Conservation (phyloP, 2,329 filamentous ascomycete genomes). For the Zopfia rhizophila region DNA sequence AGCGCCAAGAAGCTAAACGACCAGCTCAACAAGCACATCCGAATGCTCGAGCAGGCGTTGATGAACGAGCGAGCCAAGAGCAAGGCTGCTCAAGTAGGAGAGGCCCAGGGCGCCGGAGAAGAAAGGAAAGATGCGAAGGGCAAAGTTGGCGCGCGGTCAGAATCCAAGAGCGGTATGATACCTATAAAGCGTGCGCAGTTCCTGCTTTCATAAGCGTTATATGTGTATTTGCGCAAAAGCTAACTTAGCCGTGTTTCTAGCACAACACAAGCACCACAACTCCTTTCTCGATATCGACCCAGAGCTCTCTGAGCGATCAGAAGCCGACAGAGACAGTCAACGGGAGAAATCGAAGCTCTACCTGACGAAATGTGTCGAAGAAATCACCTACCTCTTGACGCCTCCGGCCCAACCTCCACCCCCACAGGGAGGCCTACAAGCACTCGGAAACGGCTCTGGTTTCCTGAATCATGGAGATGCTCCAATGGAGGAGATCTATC, state of each 20-base stretch:
- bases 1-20: conserved; percentile 90
- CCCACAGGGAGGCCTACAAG: conserved; percentile 57
- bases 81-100: conserved; percentile 62
- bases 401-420: conserved; percentile 71
- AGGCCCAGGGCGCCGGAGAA: conserved; percentile 60
- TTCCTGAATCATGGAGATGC: conserved; percentile 63
- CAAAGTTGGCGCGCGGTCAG: conserved; percentile 28
- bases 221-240: conserved; percentile 15
- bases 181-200: conserved; percentile 39
- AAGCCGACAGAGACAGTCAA: conserved; percentile 66
- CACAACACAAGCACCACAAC: conserved; percentile 59
- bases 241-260: conserved; percentile 47
- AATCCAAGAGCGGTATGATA: conserved; percentile 37
- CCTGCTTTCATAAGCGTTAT: neutral
- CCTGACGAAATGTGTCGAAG: conserved; percentile 73
- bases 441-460: conserved; percentile 46
- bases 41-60: conserved; percentile 87
- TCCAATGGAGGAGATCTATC: conserved; percentile 69
- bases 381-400: conserved; percentile 74
- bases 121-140: conserved; percentile 45
- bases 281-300: conserved; percentile 62
- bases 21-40: conserved; percentile 88
- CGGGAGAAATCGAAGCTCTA: conserved; percentile 72
- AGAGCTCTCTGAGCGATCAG: conserved; percentile 54
- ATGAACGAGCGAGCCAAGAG: conserved; percentile 82